Conservation (phyloP, 257 asterid species). For the Craterostigma plantagineum region DNA sequence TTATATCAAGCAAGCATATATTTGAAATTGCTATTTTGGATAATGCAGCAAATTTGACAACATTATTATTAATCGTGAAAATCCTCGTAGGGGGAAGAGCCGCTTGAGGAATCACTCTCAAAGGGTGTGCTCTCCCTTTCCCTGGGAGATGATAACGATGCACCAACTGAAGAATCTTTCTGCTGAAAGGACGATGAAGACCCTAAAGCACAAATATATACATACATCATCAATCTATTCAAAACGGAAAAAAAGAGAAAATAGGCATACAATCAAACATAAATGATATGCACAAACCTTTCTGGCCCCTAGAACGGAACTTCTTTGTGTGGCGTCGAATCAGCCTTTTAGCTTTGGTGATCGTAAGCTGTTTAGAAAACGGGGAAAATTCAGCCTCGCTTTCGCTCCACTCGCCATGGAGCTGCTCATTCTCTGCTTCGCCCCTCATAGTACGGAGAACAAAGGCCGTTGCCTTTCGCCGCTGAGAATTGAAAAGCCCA, state of each 20-base stretch:
- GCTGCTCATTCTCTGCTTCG: constrained; percentile 74
- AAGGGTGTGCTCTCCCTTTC: constrained; percentile 38
- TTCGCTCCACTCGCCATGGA: constrained; percentile 82
- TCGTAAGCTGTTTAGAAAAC: constrained; percentile 82
- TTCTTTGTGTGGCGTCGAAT: constrained; percentile 84
- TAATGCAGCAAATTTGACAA: too few relatives aligned
- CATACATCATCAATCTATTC: neutral
- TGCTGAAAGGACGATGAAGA: constrained; percentile 28
- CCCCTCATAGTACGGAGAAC: constrained; percentile 96
- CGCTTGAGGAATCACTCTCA: constrained; percentile 87
- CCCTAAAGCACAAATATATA: constrained; percentile 23
- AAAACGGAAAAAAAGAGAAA: too few relatives aligned
- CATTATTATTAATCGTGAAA: constrained; percentile 24
- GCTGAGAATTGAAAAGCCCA: constrained; percentile 86
- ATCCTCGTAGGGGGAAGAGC: constrained; percentile 78
- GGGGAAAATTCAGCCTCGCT: constrained; percentile 97
- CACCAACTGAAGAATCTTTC: constrained; percentile 61
- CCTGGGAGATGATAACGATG: constrained; percentile 40
- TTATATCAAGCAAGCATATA: too few relatives aligned
- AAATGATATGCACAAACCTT: constrained; percentile 37
- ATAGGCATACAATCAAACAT: too few relatives aligned
- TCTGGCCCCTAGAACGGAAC: constrained; percentile 74
- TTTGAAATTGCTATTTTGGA: too few relatives aligned
- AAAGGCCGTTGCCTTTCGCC: constrained; percentile 91
- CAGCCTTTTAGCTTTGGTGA: constrained; percentile 80